Base-by-base conservation (phyloP, 2,329 filamentous ascomycete genomes). In the Thyridium curvatum region DNA sequence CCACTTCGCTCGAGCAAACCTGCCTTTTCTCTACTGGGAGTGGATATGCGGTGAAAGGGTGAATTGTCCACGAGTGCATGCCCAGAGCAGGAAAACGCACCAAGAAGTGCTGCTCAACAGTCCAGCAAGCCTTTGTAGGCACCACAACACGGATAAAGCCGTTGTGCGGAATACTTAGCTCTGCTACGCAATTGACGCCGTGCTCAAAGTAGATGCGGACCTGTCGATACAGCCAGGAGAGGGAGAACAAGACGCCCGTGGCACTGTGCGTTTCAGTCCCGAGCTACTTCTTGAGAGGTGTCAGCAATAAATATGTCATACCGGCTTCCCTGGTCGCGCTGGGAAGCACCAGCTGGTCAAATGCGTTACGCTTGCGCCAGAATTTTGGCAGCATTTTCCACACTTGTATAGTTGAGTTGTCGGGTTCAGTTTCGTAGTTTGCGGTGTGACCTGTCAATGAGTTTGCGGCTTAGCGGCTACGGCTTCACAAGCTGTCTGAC, bases 41-140 rank as follows among this genome's bases (percentile, higher is more conserved):
- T 9, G 39, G 42, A 30, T 41, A 45, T 14, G 45, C 39, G n/a
- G 45, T 47, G 13, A 49, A 49, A 1, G 46, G 46, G 31, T 49
- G 46, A 4, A 41, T 32, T 2, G 46, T 47, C 12, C 45, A 26
- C 3, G 38, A 38, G 30, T 47, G 44, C 3, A 36, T 7, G 28
- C 42, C 42, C 12, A 43, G 31, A 4, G 33, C 28, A 4, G 38
- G 13, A 18, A 49, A 47, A n/a, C 46, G 39, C 3, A 49, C 37
- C 30, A 41, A 49, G 36, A 71, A 60, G 44, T 79, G 73, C 44
- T 79, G 74, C 1, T 72, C 72, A 0, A 72, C 66, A 0, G 44
- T 49, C 73, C 74, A 80, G 3, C 51, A 48, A 14, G 66, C 61
- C 6, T 58, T 56, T 2, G 65, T 66, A 2, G 64, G 60, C 18